Evolutionary conservation across 2,329 filamentous ascomycete species (phyloP), one percentile per base, ranked within the genome.

Genomic region (Stenocarpella maydis): DNA sequence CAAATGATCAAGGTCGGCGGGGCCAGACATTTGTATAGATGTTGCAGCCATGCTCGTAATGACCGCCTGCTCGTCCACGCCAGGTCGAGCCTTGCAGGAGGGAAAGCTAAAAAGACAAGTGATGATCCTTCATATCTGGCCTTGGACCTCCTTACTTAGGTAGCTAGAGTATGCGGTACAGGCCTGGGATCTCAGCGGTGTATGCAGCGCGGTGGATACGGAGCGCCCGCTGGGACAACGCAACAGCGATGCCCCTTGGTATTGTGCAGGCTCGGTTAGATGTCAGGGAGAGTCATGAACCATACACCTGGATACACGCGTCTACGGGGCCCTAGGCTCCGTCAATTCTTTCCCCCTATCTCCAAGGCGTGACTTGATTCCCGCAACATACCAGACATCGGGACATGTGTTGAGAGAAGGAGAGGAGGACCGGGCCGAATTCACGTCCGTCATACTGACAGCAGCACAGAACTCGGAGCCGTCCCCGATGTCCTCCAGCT

Each of bases 401-500:
- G 58, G 12, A 49, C n/a, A 63, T 37, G 58, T 14, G 43, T 49
- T 37, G 31, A 37, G 6, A 19, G 19, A 19, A 37, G 15, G 19
- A 63, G 6, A 19, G 28, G n/a, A 49, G 14, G 47, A 12, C 58
- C 41, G 43, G 43, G 41, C 28, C 43, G 43, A 49, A 21, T 43
- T 34, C 19, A 55, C 21, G 43, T 58, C 6, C 21, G 34, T 63
- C 28, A 37, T 10, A 17, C 41, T 26, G 41, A 61, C 41, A 47
- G 58, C 41, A 31, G 4, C 31, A 34, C 26, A 47, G 58, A 49
- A 28, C 19, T 19, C 8, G 43, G 14, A 49, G 43, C 58, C 41
- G 41, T 49, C n/a, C 43, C n/a, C 43, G n/a, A 63, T 49, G 58
- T 63, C 28, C 58, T 37, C 41, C 58, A 49, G 58, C 58, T 63